Conservation (phyloP, 805 yeast genomes). For the Lipomyces sp. region DNA sequence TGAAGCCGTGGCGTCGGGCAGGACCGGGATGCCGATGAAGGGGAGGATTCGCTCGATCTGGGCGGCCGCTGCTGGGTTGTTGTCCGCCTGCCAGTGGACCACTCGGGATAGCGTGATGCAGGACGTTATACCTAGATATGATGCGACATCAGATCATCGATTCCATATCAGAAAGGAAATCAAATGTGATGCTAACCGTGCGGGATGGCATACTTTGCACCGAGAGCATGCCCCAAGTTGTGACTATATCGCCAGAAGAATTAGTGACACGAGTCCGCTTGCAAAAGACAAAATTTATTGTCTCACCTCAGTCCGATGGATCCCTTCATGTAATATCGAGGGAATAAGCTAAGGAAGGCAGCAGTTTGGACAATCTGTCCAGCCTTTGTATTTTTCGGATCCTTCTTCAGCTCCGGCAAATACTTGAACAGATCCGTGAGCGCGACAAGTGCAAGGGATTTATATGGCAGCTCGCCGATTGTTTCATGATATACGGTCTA, state of each 20-base stretch:
- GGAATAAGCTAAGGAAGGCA: slow-evolving; percentile 3
- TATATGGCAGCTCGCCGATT: slow-evolving; percentile 4
- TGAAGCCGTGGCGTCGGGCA: neutral
- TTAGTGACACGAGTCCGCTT: too few species aligned
- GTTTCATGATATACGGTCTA: neutral
- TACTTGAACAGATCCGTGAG: neutral
- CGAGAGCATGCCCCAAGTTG: slow-evolving; percentile 7
- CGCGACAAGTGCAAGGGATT: slow-evolving; percentile 4
- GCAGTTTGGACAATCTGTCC: slow-evolving; percentile 1
- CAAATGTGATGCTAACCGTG: neutral
- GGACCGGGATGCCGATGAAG: neutral
- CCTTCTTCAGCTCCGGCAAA: slow-evolving; percentile 2
- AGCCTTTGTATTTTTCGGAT: neutral
- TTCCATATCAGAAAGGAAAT: neutral
- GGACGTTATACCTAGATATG: slow-evolving; percentile 2
- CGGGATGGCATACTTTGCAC: slow-evolving; percentile 4
- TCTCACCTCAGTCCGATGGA: neutral
- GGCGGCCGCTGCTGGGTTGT: neutral
- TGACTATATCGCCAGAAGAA: neutral
- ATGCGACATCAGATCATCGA: neutral
- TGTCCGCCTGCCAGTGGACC: neutral
- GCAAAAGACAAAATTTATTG: neutral
- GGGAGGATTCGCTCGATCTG: slow-evolving; percentile 3
- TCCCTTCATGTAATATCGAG: neutral
- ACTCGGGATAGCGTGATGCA: slow-evolving; percentile 6